phyloP scores from a whole-genome alignment of 1,284 basidiomycete species.

The Phaffia rhodozyma region DNA sequence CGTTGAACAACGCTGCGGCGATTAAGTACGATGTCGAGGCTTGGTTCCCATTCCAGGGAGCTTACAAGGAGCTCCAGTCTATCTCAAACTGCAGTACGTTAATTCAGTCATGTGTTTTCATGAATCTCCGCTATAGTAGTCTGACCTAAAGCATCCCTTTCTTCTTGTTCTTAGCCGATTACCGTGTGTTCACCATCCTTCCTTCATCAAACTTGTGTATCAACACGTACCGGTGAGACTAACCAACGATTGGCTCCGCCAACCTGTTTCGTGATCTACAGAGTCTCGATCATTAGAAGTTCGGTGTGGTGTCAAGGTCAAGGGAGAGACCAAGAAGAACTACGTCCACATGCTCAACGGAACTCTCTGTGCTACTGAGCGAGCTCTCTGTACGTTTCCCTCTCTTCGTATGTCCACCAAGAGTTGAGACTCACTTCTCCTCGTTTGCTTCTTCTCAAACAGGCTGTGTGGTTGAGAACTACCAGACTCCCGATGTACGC shows the following conservation, averaged over 20 bases:
- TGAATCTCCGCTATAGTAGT: not conserved
- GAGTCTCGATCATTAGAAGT: conserved; percentile 84
- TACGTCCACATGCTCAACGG: conserved; percentile 98
- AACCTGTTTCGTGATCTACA: conserved; percentile 29
- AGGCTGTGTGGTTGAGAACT: conserved; percentile 89
- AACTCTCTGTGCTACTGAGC: conserved; percentile 91
- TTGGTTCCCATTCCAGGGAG: conserved; percentile 97
- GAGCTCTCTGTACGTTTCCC: conserved; percentile 57
- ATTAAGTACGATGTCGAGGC: conserved; percentile 98
- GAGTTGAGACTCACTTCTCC: not conserved
- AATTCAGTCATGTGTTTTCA: not conserved
- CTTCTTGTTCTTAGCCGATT: conserved; percentile 51
- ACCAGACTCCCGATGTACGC: conserved; percentile 82
- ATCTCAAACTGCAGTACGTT: conserved; percentile 66
- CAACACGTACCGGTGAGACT: not conserved
- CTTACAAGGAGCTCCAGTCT: conserved; percentile 87
- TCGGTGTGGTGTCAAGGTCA: conserved; percentile 73
- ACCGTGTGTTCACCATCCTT: conserved; percentile 50
- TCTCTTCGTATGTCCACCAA: not conserved
- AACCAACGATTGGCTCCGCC: not conserved
- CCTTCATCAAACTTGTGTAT: not conserved
- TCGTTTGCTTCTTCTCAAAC: not conserved
- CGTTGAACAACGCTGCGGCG: conserved; percentile 88
- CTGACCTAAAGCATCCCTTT: not conserved
- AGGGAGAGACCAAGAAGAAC: conserved; percentile 72